Conservation (phyloP, 805 yeast species). For the Ogataea polymorpha region DNA sequence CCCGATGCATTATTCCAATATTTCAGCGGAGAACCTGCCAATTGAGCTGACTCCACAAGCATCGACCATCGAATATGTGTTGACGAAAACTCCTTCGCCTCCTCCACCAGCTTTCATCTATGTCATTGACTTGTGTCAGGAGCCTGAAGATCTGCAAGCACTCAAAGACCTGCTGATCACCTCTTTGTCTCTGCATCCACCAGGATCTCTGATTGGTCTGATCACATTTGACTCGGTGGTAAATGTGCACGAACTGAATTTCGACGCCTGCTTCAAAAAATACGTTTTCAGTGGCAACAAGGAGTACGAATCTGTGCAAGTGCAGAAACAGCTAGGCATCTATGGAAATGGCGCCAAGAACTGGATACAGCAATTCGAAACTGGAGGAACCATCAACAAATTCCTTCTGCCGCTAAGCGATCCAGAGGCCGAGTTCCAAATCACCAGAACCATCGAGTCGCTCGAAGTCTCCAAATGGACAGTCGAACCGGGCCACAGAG, state of each 20-base stretch:
- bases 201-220: constrained; percentile 83
- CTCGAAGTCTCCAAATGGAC: constrained; percentile 70
- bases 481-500: constrained; percentile 76
- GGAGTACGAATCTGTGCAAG: constrained; percentile 52
- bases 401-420: constrained; percentile 35
- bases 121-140: constrained; percentile 87
- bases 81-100: constrained; percentile 50
- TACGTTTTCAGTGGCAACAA: constrained; percentile 87
- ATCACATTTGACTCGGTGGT: constrained; percentile 89
- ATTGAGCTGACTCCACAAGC: constrained; percentile 67
- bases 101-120: constrained; percentile 89
- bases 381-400: constrained; percentile 39
- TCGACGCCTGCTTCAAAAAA: constrained; percentile 64
- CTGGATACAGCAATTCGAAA: constrained; percentile 41
- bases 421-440: constrained; percentile 68
- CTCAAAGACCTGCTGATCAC: constrained; percentile 77
- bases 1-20: constrained; percentile 77
- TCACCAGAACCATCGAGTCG: constrained; percentile 74
- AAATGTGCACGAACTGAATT: constrained; percentile 75
- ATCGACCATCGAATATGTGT: constrained; percentile 81
- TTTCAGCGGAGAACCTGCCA: constrained; percentile 75
- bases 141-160: constrained; percentile 79
- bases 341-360: constrained; percentile 34
- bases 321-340: constrained; percentile 37
- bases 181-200: constrained; percentile 78